phyloP scores from a whole-genome alignment of 495 filamentous ascomycete genomes.

The Podospora anserina region DNA sequence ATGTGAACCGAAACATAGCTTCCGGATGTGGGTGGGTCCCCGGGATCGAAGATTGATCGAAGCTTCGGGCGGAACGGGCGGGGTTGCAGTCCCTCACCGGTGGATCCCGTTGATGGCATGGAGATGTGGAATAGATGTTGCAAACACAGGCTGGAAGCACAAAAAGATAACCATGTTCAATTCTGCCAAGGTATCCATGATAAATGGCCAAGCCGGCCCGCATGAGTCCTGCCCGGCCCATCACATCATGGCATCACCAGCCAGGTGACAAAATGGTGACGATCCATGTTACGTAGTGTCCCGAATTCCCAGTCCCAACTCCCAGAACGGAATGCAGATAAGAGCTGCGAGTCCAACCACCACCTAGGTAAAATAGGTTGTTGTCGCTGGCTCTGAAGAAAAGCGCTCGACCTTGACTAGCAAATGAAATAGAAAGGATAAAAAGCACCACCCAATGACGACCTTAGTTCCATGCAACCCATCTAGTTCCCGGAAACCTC shows the following conservation, averaged over 20 bases:
- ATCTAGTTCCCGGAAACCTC: constrained; percentile 20
- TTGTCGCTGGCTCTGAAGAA: neutral
- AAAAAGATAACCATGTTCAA: too few relatives aligned
- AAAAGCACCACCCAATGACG: neutral
- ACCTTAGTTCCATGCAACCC: neutral
- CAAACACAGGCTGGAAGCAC: too few relatives aligned
- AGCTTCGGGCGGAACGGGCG: neutral
- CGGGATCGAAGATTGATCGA: neutral
- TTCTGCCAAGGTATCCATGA: too few relatives aligned
- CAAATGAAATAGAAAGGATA: neutral
- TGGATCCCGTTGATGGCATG: neutral
- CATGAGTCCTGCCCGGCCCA: too few relatives aligned
- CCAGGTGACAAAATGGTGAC: neutral
- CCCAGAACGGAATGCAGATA: neutral
- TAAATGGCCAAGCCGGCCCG: too few relatives aligned
- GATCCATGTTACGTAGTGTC: neutral
- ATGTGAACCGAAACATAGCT: constrained; percentile 10
- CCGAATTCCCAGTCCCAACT: neutral
- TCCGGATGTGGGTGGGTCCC: constrained; percentile 6
- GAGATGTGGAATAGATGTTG: too few relatives aligned
- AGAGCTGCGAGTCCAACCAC: neutral
- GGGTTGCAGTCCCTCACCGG: neutral
- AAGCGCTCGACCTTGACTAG: neutral
- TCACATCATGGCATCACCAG: neutral
- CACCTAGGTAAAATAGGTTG: neutral